Base-by-base conservation (phyloP, 164 flowering plant species). In the Taxillus chinensis region DNA sequence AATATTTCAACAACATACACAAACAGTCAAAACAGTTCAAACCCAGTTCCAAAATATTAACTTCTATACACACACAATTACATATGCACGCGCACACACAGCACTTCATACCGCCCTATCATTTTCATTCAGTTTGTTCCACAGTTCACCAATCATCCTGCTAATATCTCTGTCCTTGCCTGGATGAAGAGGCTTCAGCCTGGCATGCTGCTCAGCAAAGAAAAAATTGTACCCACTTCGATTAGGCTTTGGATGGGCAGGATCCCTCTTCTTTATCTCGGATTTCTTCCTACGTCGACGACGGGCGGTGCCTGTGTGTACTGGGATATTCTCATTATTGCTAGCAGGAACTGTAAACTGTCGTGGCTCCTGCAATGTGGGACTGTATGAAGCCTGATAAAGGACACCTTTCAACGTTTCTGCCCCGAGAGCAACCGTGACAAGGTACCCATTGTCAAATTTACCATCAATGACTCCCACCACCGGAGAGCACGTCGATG, bases 191-290 rank as follows among this genome's bases (percentile, higher is more conserved):
- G 87, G 89, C 54, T 90, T 93, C 63, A 93, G 75, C 60, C 86
- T 82, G 6, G 96, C 96, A 73, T 93, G 98, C 73, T 93, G 97
- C 78, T 93, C 98, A 0, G 87, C 84, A 70, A 93, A 93, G 79
- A 90, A 90, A 70, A 93, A 93, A 64, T 93, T 93, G 59, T 93
- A 93, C 17, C 97, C 96, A 65, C 97, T 90, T 77, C 97, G 79
- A 67, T 93, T 93, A 7, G 97, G 89, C 68, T 90, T 93, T 39
- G 99, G 97, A 71, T 89, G 99, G 51, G 78, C 84, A 41, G 97
- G 97, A 65, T 93, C 99, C 62, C 97, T 71, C 71, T 75, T 84
- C 66, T 76, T 88, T 39, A 90, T 84, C 78, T 88, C 99, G 37
- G 77, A 83, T 69, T 90, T 93, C 81, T 84, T 93, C 60, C 98